Conservation (phyloP, 106 monocot genomes). For the Phalaenopsis equestris region DNA sequence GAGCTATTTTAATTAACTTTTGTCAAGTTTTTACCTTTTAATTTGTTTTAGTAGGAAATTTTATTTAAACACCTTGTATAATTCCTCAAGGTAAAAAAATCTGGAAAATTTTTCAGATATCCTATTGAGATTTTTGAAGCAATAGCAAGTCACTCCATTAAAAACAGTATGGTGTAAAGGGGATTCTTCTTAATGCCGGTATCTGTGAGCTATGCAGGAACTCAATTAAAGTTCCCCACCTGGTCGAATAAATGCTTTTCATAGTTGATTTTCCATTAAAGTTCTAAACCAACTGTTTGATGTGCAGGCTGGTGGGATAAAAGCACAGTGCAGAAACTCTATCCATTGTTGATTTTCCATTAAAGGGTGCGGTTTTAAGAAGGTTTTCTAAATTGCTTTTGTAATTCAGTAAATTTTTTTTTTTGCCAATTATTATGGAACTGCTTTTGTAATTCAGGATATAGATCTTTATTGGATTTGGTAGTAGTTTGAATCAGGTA, state of each 20-base stretch:
- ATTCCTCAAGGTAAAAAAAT: too few species aligned
- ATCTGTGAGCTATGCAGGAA: conserved; percentile 83
- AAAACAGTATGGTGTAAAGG: conserved; percentile 82
- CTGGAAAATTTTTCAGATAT: conserved; percentile 32
- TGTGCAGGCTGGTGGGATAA: conserved; percentile 3
- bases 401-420: background rate
- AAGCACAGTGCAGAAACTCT: conserved; percentile 14
- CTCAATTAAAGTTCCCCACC: too few species aligned
- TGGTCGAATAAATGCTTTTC: too few species aligned
- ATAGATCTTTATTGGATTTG: background rate
- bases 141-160: conserved; percentile 61
- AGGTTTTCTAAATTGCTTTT: background rate
- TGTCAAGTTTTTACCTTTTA: too few species aligned
- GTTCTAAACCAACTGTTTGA: background rate
- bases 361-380: too few species aligned
- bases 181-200: conserved; percentile 81
- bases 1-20: too few species aligned
- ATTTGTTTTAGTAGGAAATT: too few species aligned
- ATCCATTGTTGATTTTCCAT: conserved; percentile 14
- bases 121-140: conserved; percentile 74
- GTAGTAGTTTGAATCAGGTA: background rate
- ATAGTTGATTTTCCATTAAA: background rate
- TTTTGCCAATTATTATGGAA: background rate
- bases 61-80: too few species aligned
- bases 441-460: background rate